Conservation (phyloP, 192 early-diverging fungal genomes). For the Haplosporangium gracile region DNA sequence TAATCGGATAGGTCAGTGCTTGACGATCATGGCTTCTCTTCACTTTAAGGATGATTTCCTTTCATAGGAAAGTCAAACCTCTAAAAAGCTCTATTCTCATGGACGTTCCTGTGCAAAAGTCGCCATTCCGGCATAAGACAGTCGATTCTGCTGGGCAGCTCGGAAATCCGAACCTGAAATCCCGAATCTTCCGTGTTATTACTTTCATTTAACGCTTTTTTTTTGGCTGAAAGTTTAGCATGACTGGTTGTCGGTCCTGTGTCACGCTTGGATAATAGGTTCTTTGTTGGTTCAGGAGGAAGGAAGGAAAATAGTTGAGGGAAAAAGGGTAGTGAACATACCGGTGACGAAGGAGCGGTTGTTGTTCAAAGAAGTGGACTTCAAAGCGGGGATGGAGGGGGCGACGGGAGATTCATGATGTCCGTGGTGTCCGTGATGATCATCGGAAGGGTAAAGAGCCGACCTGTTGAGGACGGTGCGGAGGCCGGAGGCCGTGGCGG, state of each 20-base stretch:
- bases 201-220: background rate
- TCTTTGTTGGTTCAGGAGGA: background rate
- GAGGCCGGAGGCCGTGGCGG: constrained; percentile 59
- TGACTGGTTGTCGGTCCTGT: background rate
- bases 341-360: constrained; percentile 65
- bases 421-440: constrained; percentile 52
- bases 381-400: constrained; percentile 39
- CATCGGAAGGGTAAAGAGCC: constrained; percentile 50
- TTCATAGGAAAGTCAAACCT: background rate
- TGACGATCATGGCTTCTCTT: background rate
- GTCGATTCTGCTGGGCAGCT: background rate
- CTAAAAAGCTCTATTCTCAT: background rate
- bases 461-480: constrained; percentile 60
- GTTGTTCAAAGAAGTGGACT: constrained; percentile 29
- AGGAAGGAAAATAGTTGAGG: background rate
- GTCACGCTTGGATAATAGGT: background rate
- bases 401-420: constrained; percentile 44
- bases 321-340: constrained; percentile 27
- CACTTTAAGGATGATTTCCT: background rate
- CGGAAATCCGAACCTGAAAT: constrained; percentile 12
- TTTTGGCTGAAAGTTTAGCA: background rate
- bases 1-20: background rate
- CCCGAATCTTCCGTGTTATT: background rate
- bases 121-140: background rate
- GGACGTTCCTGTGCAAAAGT: background rate